Conservation (phyloP, 1,284 basidiomycete species). For the Cutaneotrichosporon spelunceum region DNA sequence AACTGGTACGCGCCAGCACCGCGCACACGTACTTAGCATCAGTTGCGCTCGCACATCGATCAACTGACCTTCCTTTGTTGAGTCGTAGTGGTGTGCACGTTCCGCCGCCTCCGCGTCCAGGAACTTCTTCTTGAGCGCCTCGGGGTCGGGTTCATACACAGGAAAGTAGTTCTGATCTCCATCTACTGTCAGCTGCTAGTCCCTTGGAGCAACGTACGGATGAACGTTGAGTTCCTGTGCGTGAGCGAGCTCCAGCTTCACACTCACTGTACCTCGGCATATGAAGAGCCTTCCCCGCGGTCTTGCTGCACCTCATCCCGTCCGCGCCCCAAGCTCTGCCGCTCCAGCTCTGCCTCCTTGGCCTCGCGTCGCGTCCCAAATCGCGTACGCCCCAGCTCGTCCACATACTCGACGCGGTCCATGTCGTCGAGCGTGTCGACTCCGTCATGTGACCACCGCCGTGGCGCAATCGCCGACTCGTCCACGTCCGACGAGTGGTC, state of each 20-base stretch:
- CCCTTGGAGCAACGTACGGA: slow-evolving; percentile 43
- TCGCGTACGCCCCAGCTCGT: slow-evolving; percentile 50
- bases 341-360: slow-evolving; percentile 33
- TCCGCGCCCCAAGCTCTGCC: neutral
- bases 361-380: slow-evolving; percentile 46
- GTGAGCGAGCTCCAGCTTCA: slow-evolving; percentile 12
- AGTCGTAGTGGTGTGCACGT: slow-evolving; percentile 75
- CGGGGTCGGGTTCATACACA: slow-evolving; percentile 75
- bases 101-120: slow-evolving; percentile 68
- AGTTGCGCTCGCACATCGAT: neutral
- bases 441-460: slow-evolving; percentile 15
- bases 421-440: slow-evolving; percentile 43
- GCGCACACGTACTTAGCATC: slow-evolving; percentile 56
- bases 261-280: slow-evolving; percentile 49
- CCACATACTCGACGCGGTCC: slow-evolving; percentile 47
- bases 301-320: neutral
- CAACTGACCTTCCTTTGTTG: slow-evolving; percentile 64
- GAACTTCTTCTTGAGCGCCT: slow-evolving; percentile 72
- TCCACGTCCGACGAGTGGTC: slow-evolving; percentile 42
- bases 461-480: slow-evolving; percentile 27
- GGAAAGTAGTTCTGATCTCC: slow-evolving; percentile 79
- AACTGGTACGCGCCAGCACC: slow-evolving; percentile 90
- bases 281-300: slow-evolving; percentile 30
- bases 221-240: slow-evolving; percentile 60
- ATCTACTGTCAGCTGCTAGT: slow-evolving; percentile 39